Conservation (phyloP, 768 basidiomycete genomes). For the Mycena rosella region DNA sequence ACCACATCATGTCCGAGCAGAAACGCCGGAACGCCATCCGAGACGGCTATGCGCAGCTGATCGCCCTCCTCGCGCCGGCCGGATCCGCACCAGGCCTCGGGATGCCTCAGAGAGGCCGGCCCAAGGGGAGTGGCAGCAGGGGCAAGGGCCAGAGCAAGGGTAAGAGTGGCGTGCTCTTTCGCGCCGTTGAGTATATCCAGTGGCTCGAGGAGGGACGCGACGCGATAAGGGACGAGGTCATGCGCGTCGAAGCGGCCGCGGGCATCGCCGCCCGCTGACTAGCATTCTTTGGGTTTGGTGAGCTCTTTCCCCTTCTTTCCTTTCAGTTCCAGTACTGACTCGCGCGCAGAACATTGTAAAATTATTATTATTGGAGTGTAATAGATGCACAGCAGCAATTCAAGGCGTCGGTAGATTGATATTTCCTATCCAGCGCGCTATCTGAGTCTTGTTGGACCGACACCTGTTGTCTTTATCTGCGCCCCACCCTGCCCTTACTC, state of each 20-base stretch:
- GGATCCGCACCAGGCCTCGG: conserved; percentile 75
- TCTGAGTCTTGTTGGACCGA: too few species aligned
- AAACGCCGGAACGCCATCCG: conserved; percentile 93
- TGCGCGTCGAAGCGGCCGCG: conserved; percentile 74
- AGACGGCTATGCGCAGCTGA: conserved; percentile 90
- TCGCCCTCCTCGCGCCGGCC: conserved; percentile 83
- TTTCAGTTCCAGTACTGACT: neutral
- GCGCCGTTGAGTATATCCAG: conserved; percentile 86
- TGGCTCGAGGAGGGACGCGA: conserved; percentile 90
- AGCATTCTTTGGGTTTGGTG: neutral
- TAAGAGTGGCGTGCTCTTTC: conserved; percentile 90
- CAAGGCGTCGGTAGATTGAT: too few species aligned
- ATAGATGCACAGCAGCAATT: neutral
- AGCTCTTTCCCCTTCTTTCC: neutral
- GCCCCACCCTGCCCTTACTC: neutral
- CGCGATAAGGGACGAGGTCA: conserved; percentile 76
- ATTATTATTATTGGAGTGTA: conserved; percentile 10
- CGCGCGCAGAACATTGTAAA: neutral
- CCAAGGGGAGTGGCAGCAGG: conserved; percentile 80
- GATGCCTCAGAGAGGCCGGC: conserved; percentile 83
- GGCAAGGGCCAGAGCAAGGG: conserved; percentile 82
- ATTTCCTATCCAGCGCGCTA: too few species aligned
- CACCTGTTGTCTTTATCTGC: neutral
- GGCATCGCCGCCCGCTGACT: conserved; percentile 53
- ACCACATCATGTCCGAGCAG: conserved; percentile 96